phyloP scores from a whole-genome alignment of 805 yeast genomes.

The Starmerella geochares region DNA sequence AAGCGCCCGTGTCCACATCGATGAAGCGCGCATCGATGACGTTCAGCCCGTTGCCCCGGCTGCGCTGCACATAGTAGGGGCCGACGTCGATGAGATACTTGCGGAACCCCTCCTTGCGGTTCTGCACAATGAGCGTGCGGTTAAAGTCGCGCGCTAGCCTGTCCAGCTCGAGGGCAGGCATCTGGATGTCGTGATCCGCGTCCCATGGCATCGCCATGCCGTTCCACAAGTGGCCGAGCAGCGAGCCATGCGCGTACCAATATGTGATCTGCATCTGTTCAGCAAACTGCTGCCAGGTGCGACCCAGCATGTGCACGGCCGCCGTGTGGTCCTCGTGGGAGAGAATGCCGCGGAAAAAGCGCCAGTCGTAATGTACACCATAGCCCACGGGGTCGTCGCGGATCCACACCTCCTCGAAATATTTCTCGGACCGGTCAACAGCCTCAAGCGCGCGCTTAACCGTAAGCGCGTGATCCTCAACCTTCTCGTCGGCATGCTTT shows the following conservation, averaged over 20 bases:
- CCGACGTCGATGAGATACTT: conserved; percentile 40
- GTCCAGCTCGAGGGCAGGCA: conserved; percentile 41
- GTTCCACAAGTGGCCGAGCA: conserved; percentile 43
- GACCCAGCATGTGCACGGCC: conserved; percentile 40
- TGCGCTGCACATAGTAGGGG: conserved; percentile 42
- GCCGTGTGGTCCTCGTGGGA: conserved; percentile 36
- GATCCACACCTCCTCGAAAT: conserved; percentile 20
- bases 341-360: conserved; percentile 45
- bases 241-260: conserved; percentile 44
- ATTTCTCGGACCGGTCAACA: conserved; percentile 6
- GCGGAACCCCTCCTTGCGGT: conserved; percentile 40
- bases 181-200: conserved; percentile 41
- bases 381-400: conserved; percentile 16
- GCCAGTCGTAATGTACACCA: conserved; percentile 49
- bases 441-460: conserved; percentile 7
- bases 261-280: conserved; percentile 37
- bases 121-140: conserved; percentile 38
- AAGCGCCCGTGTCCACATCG: conserved; percentile 50
- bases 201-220: conserved; percentile 49
- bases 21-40: conserved; percentile 49
- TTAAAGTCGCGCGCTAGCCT: conserved; percentile 42
- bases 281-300: conserved; percentile 42
- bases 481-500: not conserved
- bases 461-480: conserved; percentile 12
- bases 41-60: conserved; percentile 40